Evolutionary conservation across 2,329 filamentous ascomycete genomes (phyloP).

Genomic region (Parastagonospora avenae): DNA sequence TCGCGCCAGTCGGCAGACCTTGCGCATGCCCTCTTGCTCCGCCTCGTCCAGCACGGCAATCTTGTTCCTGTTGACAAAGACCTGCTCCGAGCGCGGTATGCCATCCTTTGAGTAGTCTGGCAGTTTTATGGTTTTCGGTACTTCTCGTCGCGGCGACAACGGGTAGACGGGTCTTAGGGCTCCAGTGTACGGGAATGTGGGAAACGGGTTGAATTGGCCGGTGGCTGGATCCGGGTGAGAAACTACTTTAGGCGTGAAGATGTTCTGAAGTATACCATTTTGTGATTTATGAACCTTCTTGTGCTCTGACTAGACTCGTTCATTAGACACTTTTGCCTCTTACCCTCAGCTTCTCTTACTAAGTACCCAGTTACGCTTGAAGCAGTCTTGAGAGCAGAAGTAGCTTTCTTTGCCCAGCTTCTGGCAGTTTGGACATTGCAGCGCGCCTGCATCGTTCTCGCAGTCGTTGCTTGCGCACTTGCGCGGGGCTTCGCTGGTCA

Average conservation of each 20-base stretch:
- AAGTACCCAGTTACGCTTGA: conserved; percentile 95
- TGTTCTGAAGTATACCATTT: conserved; percentile 72
- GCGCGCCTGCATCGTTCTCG: conserved; percentile 78
- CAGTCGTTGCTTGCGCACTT: conserved; percentile 85
- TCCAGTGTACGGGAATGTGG: conserved; percentile 82
- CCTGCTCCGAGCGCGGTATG: conserved; percentile 69
- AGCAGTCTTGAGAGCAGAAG: conserved; percentile 98
- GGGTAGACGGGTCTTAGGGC: conserved; percentile 80
- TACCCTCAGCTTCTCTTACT: conserved; percentile 17
- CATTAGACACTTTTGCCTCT: conserved; percentile 26
- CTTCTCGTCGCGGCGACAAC: conserved; percentile 47
- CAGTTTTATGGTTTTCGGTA: conserved; percentile 79
- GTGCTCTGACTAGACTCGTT: conserved; percentile 69
- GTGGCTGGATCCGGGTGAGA: conserved; percentile 92
- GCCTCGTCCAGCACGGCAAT: conserved; percentile 80
- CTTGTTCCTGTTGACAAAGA: conserved; percentile 74
- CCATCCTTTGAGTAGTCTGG: conserved; percentile 91
- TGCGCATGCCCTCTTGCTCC: conserved; percentile 87
- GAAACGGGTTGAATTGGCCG: conserved; percentile 90
- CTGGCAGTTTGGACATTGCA: conserved; percentile 95
- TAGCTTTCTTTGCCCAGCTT: conserved; percentile 90
- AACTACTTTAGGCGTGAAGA: conserved; percentile 79
- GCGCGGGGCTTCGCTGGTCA: conserved; percentile 56
- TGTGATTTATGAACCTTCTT: conserved; percentile 85
- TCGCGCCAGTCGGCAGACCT: conserved; percentile 82